Percentiles rank a stretch among this genome's conserved stretches.
Conservation (phyloP, 1,284 basidiomycete genomes). For the Gomphus sp. region DNA sequence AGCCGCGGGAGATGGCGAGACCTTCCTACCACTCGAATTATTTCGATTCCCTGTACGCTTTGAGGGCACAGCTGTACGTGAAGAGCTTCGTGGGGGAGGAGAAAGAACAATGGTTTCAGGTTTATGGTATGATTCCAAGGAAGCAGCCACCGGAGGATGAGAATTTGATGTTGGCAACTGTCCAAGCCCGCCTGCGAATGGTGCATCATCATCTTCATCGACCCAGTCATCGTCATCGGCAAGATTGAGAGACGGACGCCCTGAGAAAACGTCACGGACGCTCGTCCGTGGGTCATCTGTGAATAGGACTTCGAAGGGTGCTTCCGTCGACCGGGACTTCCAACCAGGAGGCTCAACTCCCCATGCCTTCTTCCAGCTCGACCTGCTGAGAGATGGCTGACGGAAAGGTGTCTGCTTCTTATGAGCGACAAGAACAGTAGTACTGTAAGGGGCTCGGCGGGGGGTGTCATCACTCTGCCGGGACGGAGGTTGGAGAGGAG, state of each 20-base stretch:
- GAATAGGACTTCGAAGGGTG: conserved; percentile 59
- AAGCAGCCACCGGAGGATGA: conserved; percentile 3
- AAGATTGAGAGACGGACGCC: conserved; percentile 44
- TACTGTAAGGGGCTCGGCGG: conserved; percentile 30
- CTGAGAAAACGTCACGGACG: conserved; percentile 70
- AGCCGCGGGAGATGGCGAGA: conserved; percentile 50
- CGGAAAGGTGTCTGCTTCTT: conserved; percentile 61
- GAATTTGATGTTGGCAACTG: conserved; percentile 45
- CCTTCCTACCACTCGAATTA: conserved; percentile 25
- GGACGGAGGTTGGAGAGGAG: conserved; percentile 36
- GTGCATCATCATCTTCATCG: conserved; percentile 71
- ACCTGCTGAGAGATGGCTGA: conserved; percentile 54
- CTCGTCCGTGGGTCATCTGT: conserved; percentile 36
- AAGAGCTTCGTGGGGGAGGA: conserved; percentile 15
- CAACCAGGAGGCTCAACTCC: conserved; percentile 76
- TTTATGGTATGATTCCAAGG: conserved; percentile 6
- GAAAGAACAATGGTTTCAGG: conserved; percentile 16
- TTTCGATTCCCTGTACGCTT: neutral
- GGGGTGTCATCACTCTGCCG: conserved; percentile 41
- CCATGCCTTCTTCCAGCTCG: conserved; percentile 83
- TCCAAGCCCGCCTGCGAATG: conserved; percentile 72
- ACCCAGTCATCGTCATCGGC: conserved; percentile 80
- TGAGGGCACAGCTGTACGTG: conserved; percentile 6
- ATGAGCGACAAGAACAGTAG: conserved; percentile 62
- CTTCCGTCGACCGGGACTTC: conserved; percentile 59